These are phyloP conservation scores for Mallotus repandus DNA, from an alignment of 441 rosid species.

Conservation along the genomic window DNA sequence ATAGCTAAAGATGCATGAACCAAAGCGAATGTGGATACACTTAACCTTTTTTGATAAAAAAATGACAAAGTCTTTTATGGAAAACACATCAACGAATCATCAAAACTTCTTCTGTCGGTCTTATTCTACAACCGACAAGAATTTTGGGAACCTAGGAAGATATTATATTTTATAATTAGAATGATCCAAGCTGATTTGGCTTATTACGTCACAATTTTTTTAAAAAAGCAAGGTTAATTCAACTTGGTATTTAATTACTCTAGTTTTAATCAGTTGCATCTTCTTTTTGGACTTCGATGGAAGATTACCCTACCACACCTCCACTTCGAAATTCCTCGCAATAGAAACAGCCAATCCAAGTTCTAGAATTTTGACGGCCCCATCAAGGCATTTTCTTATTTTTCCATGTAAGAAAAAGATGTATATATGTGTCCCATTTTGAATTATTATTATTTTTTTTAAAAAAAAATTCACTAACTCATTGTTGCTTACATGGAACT, in stretches of 20 bases:
- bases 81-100: not conserved
- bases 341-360: not conserved
- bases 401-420: too few relatives aligned
- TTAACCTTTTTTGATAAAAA: not conserved
- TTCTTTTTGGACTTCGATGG: not conserved
- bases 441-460: too few relatives aligned
- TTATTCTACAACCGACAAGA: not conserved
- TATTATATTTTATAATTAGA: not conserved
- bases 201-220: not conserved
- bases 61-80: too few relatives aligned
- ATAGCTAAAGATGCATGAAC: constrained; percentile 8
- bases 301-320: not conserved
- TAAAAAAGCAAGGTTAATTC: not conserved
- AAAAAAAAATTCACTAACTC: too few relatives aligned
- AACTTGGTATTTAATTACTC: not conserved
- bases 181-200: constrained; percentile 11
- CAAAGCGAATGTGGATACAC: not conserved
- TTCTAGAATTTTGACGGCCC: not conserved
- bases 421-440: too few relatives aligned
- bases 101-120: not conserved
- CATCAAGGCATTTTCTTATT: too few relatives aligned
- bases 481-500: not conserved
- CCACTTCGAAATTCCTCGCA: not conserved
- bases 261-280: constrained; percentile 6
- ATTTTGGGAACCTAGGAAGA: too few relatives aligned